Evolutionary conservation across 1,139 yeast genomes (phyloP).

Genomic region (Hyphopichia wangnamkhiaoensis): DNA sequence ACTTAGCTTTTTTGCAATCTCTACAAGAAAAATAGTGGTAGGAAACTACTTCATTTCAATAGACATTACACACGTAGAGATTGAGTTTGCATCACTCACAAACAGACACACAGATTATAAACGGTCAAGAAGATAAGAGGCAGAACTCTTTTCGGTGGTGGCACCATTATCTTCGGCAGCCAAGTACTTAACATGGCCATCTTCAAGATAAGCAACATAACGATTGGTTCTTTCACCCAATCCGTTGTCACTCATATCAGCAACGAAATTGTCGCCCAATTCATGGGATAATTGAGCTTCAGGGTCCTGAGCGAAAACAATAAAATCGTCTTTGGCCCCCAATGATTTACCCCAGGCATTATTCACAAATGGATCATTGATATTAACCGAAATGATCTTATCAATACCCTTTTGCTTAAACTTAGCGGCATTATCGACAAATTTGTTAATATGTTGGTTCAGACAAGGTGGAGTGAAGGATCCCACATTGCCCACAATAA

Average conservation of each 20-base stretch:
- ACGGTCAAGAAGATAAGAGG: slow-evolving; percentile 12
- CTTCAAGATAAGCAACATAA: slow-evolving; percentile 18
- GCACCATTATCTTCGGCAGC: slow-evolving; percentile 63
- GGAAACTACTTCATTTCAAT: too few species aligned
- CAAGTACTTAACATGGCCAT: slow-evolving; percentile 48
- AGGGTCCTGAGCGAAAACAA: slow-evolving; percentile 23
- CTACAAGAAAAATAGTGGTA: too few species aligned
- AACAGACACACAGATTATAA: background rate
- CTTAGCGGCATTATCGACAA: slow-evolving; percentile 14
- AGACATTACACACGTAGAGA: too few species aligned
- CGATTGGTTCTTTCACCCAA: slow-evolving; percentile 17
- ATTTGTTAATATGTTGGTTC: slow-evolving; percentile 18
- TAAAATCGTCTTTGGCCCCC: slow-evolving; percentile 15
- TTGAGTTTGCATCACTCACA: background rate
- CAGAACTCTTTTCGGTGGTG: slow-evolving; percentile 61
- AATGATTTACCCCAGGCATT: slow-evolving; percentile 14
- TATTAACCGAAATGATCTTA: slow-evolving; percentile 18
- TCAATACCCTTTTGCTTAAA: slow-evolving; percentile 20
- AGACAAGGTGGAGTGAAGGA: slow-evolving; percentile 18
- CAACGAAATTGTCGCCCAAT: slow-evolving; percentile 23
- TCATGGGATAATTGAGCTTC: slow-evolving; percentile 49
- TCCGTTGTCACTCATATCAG: slow-evolving; percentile 12
- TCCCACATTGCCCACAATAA: slow-evolving; percentile 15
- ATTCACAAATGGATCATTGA: slow-evolving; percentile 20
- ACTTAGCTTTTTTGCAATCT: too few species aligned